phyloP scores from a whole-genome alignment of 2,329 filamentous ascomycete genomes.

The Neurospora sp. region DNA sequence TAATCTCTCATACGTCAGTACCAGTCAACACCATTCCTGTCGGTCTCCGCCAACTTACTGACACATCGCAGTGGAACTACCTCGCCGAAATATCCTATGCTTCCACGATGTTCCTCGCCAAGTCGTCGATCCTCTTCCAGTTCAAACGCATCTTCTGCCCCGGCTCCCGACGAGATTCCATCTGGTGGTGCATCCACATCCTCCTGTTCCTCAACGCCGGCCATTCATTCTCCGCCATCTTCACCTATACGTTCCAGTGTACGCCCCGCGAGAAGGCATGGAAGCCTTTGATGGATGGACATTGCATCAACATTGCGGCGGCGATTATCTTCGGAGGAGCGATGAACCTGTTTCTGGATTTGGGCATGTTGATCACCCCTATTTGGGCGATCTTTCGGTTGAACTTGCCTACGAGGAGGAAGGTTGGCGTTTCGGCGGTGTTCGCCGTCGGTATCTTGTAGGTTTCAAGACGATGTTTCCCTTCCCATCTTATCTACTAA shows the following conservation, averaged over 20 bases:
- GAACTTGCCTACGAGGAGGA: conserved; percentile 8
- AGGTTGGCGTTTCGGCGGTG: conserved; percentile 11
- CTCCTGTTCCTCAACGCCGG: conserved; percentile 8
- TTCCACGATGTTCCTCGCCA: conserved; percentile 10
- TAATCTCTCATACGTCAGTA: conserved; percentile 7
- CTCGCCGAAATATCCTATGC: conserved; percentile 11
- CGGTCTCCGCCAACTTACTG: neutral
- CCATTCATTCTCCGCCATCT: conserved; percentile 8
- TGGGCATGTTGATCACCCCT: conserved; percentile 10
- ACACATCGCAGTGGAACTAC: conserved; percentile 1
- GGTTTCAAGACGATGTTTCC: neutral
- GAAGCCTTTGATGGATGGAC: conserved; percentile 7
- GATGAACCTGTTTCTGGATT: conserved; percentile 11
- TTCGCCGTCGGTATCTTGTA: conserved; percentile 12
- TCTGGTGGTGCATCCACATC: conserved; percentile 10
- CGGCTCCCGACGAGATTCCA: conserved; percentile 5
- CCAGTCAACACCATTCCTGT: neutral
- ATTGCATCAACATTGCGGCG: conserved; percentile 10
- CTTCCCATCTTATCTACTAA: neutral
- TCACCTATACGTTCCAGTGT: conserved; percentile 12
- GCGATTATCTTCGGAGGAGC: conserved; percentile 7
- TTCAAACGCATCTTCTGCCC: conserved; percentile 10
- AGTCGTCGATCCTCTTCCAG: conserved; percentile 13
- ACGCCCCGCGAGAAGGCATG: conserved; percentile 12
- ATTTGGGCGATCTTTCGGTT: conserved; percentile 9